A percentile compares a stretch with the other conserved stretches of the same genome.
These are phyloP conservation scores for Linderniella brevidens DNA, from an alignment of 257 asterid genomes.

Conservation along the genomic window DNA sequence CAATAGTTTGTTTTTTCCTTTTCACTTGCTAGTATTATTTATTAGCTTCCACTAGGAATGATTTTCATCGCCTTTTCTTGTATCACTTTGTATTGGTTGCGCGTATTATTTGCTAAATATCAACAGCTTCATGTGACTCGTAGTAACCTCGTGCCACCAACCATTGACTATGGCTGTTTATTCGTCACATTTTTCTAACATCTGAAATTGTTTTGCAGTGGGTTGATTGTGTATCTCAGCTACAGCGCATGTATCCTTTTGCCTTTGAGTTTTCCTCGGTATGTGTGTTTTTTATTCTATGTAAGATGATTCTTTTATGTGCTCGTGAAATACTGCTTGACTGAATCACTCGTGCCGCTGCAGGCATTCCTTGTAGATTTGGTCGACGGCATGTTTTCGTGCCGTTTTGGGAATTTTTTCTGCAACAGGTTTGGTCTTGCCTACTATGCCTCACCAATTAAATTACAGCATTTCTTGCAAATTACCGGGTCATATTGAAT, in stretches of 20 bases:
- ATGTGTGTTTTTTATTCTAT: slow-evolving; percentile 18
- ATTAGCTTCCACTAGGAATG: no score
- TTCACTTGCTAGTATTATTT: no score
- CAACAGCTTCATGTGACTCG: no score
- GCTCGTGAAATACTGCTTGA: slow-evolving; percentile 8
- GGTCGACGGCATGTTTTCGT: slow-evolving; percentile 65
- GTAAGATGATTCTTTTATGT: slow-evolving; percentile 8
- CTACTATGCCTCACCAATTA: no score
- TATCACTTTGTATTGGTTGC: no score
- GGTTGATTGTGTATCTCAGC: slow-evolving; percentile 87
- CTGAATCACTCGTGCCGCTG: slow-evolving; percentile 12
- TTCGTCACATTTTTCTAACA: slow-evolving; percentile 3
- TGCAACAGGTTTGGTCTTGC: slow-evolving; percentile 61
- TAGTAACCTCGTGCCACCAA: no score
- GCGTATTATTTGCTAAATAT: no score
- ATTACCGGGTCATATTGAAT: no score
- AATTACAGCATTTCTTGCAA: no score
- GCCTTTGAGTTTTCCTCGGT: slow-evolving; percentile 97
- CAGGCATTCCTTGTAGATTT: slow-evolving; percentile 91
- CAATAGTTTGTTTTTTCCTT: no score
- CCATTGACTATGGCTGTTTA: slow-evolving; percentile 7
- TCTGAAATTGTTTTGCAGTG: slow-evolving; percentile 41
- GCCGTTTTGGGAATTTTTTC: slow-evolving; percentile 90
- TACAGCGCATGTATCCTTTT: slow-evolving; percentile 79
- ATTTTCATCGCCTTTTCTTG: no score